phyloP scores from a whole-genome alignment of 768 basidiomycete species.

The Saitozyma sp. region DNA sequence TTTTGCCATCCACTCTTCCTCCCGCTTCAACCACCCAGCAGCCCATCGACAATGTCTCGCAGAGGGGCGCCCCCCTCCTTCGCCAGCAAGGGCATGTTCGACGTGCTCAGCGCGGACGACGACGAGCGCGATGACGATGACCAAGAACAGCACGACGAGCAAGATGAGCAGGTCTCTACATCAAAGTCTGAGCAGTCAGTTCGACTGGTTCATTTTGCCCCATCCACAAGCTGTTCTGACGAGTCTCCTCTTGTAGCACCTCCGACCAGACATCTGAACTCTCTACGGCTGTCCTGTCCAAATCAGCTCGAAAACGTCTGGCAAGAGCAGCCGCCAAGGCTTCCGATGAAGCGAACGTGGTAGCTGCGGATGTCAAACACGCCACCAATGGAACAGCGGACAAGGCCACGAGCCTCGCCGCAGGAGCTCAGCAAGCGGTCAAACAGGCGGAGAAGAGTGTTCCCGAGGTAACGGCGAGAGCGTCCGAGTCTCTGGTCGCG shows the following conservation, averaged over 20 bases:
- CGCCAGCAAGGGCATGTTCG: conserved; percentile 33
- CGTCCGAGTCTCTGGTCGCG: too few species aligned
- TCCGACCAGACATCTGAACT: background rate
- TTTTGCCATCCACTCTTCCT: background rate
- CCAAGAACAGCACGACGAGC: conserved; percentile 16
- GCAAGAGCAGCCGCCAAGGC: conserved; percentile 22
- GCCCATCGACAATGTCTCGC: conserved; percentile 12
- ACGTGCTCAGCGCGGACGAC: conserved; percentile 23
- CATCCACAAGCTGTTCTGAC: too few species aligned
- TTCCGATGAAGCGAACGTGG: conserved; percentile 10
- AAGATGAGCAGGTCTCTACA: background rate
- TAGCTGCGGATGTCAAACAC: background rate
- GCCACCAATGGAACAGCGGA: too few species aligned
- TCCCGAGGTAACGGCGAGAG: too few species aligned
- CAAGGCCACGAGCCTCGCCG: too few species aligned
- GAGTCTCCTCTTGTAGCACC: too few species aligned
- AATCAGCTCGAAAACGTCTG: conserved; percentile 32
- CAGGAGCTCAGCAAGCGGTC: too few species aligned
- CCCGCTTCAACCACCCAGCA: background rate
- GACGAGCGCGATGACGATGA: conserved; percentile 23
- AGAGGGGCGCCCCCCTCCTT: conserved; percentile 14
- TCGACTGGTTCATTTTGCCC: too few species aligned
- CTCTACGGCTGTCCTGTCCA: conserved; percentile 16
- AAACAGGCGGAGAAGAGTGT: too few species aligned
- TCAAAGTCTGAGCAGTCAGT: background rate